These are phyloP conservation scores for Fusarium pseudocircinatum DNA, from an alignment of 2,329 filamentous ascomycete genomes.

Conservation along the genomic window DNA sequence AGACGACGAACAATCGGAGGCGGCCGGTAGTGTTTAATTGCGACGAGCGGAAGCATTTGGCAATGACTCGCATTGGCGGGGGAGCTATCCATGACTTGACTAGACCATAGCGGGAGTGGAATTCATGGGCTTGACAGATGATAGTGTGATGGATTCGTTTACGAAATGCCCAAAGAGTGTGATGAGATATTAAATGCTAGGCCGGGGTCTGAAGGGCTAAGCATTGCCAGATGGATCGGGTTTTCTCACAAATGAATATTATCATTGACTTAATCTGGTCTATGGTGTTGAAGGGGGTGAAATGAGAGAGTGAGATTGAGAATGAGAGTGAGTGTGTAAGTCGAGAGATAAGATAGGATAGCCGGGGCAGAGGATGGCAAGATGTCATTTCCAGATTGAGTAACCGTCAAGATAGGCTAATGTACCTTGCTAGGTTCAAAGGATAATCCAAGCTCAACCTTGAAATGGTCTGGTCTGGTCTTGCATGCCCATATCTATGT, in stretches of 20 bases:
- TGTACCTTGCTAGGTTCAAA: conserved; percentile 10
- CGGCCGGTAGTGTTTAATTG: conserved; percentile 32
- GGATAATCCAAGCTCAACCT: conserved; percentile 10
- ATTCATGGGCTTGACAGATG: conserved; percentile 7
- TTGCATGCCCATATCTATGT: conserved; percentile 1
- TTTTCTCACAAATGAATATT: background rate
- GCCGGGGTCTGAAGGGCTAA: background rate
- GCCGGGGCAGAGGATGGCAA: background rate
- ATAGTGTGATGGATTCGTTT: conserved; percentile 1
- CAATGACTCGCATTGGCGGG: conserved; percentile 45
- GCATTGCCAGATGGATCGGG: background rate
- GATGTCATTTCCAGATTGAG: conserved; percentile 2
- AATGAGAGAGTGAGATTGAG: background rate
- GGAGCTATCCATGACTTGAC: conserved; percentile 28
- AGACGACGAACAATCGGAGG: conserved; percentile 27
- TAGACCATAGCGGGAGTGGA: conserved; percentile 24
- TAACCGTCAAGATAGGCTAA: conserved; percentile 24
- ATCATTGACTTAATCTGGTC: background rate
- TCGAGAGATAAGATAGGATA: conserved; percentile 7
- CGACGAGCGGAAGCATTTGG: conserved; percentile 17
- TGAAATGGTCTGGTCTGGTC: background rate
- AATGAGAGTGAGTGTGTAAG: background rate
- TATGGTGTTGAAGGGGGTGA: background rate
- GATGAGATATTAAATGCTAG: conserved; percentile 3
- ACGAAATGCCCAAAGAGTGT: conserved; percentile 1